These are phyloP conservation scores for Chytriomyces hyalinus DNA, from an alignment of 192 early-diverging fungal species.

Conservation along the genomic window DNA sequence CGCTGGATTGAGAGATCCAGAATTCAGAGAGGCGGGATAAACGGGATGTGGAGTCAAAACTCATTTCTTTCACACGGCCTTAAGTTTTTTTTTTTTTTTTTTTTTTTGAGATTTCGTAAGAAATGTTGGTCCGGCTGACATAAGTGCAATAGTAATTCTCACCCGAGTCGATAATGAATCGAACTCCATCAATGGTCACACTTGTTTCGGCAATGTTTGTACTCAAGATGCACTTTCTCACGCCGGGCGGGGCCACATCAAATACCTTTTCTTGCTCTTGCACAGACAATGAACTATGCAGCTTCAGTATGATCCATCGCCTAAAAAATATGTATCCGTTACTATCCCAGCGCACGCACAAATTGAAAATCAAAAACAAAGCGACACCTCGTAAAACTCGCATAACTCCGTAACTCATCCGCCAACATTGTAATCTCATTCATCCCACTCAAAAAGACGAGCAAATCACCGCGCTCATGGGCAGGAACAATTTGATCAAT, in stretches of 20 bases:
- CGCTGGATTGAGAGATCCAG: conserved; percentile 71
- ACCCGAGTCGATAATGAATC: conserved; percentile 74
- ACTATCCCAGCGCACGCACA: conserved; percentile 23
- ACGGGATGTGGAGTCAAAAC: conserved; percentile 57
- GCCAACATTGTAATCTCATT: conserved; percentile 64
- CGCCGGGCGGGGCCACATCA: conserved; percentile 63
- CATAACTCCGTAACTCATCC: conserved; percentile 62
- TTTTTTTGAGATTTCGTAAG: conserved; percentile 16
- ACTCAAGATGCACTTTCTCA: conserved; percentile 66
- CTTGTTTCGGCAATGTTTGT: conserved; percentile 63
- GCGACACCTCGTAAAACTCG: conserved; percentile 56
- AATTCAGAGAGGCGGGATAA: conserved; percentile 67
- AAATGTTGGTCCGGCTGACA: background rate
- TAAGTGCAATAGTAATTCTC: conserved; percentile 1
- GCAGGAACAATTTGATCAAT: conserved; percentile 64
- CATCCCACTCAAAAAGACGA: conserved; percentile 70
- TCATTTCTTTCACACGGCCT: conserved; percentile 70
- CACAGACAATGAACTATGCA: conserved; percentile 68
- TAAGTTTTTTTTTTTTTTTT: conserved; percentile 29
- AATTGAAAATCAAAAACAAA: conserved; percentile 15
- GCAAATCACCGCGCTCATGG: conserved; percentile 65
- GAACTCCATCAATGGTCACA: conserved; percentile 64
- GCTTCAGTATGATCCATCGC: conserved; percentile 66
- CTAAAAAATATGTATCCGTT: conserved; percentile 38
- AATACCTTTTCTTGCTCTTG: conserved; percentile 73